phyloP scores from a whole-genome alignment of 768 basidiomycete genomes.

The Leucosporidium creatinivorum region DNA sequence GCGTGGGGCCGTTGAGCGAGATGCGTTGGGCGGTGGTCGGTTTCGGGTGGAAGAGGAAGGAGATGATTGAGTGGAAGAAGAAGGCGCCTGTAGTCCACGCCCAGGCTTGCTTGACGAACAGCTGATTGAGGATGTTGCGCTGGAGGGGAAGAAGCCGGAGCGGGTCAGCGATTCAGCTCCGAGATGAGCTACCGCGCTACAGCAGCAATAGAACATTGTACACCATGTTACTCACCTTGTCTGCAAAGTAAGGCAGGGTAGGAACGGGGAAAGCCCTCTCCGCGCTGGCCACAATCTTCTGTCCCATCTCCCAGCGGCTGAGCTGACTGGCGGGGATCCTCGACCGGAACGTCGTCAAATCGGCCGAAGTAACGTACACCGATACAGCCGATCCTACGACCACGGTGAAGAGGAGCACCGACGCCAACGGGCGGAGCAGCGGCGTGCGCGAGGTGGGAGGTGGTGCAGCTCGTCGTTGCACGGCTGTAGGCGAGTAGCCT shows the following conservation, averaged over 20 bases:
- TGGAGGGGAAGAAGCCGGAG: slow-evolving; percentile 37
- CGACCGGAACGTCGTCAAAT: slow-evolving; percentile 33
- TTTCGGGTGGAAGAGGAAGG: slow-evolving; percentile 21
- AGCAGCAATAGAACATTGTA: background rate
- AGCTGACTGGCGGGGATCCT: slow-evolving; percentile 27
- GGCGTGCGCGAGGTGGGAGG: background rate
- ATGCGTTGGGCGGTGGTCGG: background rate
- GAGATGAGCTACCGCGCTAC: too few relatives aligned
- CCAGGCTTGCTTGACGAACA: slow-evolving; percentile 88
- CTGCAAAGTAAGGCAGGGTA: slow-evolving; percentile 28
- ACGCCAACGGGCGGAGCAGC: slow-evolving; percentile 8
- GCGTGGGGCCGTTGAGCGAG: slow-evolving; percentile 9
- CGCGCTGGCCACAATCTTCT: background rate
- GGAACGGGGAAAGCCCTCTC: slow-evolving; percentile 17
- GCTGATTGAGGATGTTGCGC: slow-evolving; percentile 68
- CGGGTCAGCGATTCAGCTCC: background rate
- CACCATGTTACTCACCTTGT: slow-evolving; percentile 12
- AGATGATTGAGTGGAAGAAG: slow-evolving; percentile 13
- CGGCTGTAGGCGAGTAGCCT: too few relatives aligned
- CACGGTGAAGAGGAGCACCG: slow-evolving; percentile 16
- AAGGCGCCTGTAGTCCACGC: slow-evolving; percentile 62
- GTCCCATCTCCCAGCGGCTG: background rate
- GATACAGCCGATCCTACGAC: slow-evolving; percentile 26
- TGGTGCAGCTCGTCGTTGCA: too few relatives aligned
- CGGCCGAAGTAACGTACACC: slow-evolving; percentile 11